phyloP scores from a whole-genome alignment of 495 filamentous ascomycete species.

The Aspergillus coremiiformis region DNA sequence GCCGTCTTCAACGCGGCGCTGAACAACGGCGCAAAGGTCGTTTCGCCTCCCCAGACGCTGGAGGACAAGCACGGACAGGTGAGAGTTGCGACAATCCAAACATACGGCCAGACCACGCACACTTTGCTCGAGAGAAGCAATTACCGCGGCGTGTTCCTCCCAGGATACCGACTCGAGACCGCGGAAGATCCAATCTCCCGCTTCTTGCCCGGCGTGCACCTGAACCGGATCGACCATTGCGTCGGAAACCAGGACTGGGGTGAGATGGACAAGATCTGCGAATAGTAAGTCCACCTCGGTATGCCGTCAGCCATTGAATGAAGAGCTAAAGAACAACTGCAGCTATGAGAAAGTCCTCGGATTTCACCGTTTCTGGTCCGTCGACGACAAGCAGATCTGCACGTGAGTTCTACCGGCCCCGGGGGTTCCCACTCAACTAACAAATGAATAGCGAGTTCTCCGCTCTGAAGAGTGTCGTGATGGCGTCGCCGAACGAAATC shows the following conservation, averaged over 20 bases:
- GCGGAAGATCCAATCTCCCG: slow-evolving; percentile 41
- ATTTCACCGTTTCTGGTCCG: slow-evolving; percentile 92
- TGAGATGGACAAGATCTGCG: slow-evolving; percentile 76
- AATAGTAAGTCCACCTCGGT: slow-evolving; percentile 45
- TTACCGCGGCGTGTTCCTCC: slow-evolving; percentile 71
- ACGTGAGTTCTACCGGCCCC: slow-evolving; percentile 39
- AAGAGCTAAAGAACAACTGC: slow-evolving; percentile 14
- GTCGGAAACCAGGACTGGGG: slow-evolving; percentile 92
- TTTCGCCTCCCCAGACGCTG: slow-evolving; percentile 48
- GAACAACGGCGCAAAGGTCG: slow-evolving; percentile 55
- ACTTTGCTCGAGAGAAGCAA: slow-evolving; percentile 62
- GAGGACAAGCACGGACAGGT: slow-evolving; percentile 48
- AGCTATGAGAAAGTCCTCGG: slow-evolving; percentile 80
- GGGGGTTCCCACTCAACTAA: background rate
- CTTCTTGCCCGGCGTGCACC: slow-evolving; percentile 51
- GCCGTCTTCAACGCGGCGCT: slow-evolving; percentile 66
- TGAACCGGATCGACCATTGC: slow-evolving; percentile 80
- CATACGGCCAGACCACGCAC: slow-evolving; percentile 89
- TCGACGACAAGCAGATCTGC: slow-evolving; percentile 80
- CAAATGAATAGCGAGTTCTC: slow-evolving; percentile 57
- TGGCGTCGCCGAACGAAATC: slow-evolving; percentile 71
- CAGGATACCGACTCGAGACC: slow-evolving; percentile 56
- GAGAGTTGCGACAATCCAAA: slow-evolving; percentile 65
- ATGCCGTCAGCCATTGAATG: too few relatives aligned
- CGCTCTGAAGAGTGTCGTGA: slow-evolving; percentile 76